Evolutionary conservation across 139 green algal species (phyloP), one percentile per base, ranked within the genome.

Genomic region (Chlamydomonas asymmetrica): DNA sequence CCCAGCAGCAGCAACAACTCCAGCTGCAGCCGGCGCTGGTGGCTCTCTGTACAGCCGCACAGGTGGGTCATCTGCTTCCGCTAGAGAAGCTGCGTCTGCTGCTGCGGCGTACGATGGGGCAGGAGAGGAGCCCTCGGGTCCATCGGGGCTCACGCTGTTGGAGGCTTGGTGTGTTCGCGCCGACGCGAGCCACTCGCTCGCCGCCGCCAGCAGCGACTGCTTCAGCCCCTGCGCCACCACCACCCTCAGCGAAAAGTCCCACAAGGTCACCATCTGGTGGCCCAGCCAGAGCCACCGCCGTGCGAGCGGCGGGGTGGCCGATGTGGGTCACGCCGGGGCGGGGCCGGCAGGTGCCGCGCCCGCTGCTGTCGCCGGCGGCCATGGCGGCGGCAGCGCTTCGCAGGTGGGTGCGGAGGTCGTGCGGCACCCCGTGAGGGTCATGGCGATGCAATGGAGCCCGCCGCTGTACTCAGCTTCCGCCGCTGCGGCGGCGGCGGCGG

Each of bases 201-300:
- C 87, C 29, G 76, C 85, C 10, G 85, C 88, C 2, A 87, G 88
- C 6, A 50, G 71, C 10, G 63, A 50, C 3, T 65, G 75, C 5
- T 48, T 59, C 9, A 74, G 75, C 20, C 88, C 88, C 4, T 80
- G 78, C 31, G 88, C 88, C 7, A 88, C 83, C 13, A 80, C 85
- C 0, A 38, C 71, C 2, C 59, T 22, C 37, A 41, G 41, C 63
- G 39, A 39, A 49, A 56, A 52, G 63, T 68, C 62, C 43, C 74
- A 85, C 54, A 62, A 78, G 41, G 85, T 90, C 0, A 85, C 83
- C 0, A 67, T 91, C 8, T 89, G 82, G 88, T 92, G 85, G 83
- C 85, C 54, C 13, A 50, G 37, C 13, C 27, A 62, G 32, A 31
- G 41, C 18, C 2, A 57, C 41, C 56, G 9, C 27, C 27, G 23